Percentiles rank a stretch among this genome's conserved stretches.
Evolutionary conservation across 768 basidiomycete species (phyloP).

Genomic region (Lanmaoa rubissima): DNA sequence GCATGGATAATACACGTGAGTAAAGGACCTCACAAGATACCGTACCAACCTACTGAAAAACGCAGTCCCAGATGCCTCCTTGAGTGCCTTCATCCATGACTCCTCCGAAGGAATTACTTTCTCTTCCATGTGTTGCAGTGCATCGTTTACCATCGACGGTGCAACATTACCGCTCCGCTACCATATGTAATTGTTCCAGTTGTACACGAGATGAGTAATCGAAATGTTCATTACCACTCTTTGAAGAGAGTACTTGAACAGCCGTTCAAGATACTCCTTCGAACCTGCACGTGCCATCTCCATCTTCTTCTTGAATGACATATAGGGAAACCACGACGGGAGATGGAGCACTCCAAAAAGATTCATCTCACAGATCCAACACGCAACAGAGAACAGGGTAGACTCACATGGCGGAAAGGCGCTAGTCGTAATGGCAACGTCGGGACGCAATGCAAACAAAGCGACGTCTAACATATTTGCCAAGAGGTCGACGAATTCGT

Average conservation of each 20-base stretch:
- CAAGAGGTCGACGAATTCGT: no score
- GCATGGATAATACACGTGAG: background rate
- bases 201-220: background rate
- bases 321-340: no score
- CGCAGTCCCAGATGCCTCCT: background rate
- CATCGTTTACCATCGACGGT: conserved; percentile 1
- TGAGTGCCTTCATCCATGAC: background rate
- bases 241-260: background rate
- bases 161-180: background rate
- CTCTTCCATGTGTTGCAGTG: background rate
- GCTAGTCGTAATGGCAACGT: no score
- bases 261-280: no score
- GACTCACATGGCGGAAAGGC: no score
- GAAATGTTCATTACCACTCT: background rate
- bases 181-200: background rate
- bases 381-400: no score
- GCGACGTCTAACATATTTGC: no score
- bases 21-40: background rate
- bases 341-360: no score
- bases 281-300: no score
- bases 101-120: background rate
- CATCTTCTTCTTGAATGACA: background rate
- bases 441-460: no score
- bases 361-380: no score
- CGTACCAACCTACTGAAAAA: background rate